phyloP scores from a whole-genome alignment of 768 basidiomycete species.

The Exidia glandulosa region DNA sequence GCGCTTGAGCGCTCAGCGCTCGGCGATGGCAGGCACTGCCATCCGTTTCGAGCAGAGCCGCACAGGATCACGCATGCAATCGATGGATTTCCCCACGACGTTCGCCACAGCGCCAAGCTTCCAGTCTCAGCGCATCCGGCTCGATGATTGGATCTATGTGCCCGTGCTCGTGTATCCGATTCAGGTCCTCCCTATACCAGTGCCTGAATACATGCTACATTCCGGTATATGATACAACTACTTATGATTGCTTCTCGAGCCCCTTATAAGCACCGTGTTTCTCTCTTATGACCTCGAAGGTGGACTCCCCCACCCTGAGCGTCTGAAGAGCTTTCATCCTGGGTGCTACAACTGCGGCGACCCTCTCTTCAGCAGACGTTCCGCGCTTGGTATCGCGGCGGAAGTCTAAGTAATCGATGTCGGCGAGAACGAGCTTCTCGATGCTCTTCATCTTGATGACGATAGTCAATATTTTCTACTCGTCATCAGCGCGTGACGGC shows the following conservation, averaged over 20 bases:
- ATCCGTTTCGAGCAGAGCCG: too few species aligned
- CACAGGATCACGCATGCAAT: too few species aligned
- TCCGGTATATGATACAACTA: too few species aligned
- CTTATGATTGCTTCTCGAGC: not conserved
- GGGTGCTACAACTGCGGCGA: not conserved
- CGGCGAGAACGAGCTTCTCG: not conserved
- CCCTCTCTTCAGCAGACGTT: not conserved
- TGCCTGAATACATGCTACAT: too few species aligned
- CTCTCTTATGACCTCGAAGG: not conserved
- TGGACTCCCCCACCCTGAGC: not conserved
- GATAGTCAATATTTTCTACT: not conserved
- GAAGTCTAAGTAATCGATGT: not conserved
- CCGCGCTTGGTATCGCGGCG: not conserved
- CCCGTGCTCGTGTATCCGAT: too few species aligned
- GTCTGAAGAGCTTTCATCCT: not conserved
- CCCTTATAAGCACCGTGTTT: not conserved
- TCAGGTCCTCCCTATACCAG: too few species aligned
- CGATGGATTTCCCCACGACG: too few species aligned
- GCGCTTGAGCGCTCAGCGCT: too few species aligned
- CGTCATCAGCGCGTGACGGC: not conserved
- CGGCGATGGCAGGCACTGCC: too few species aligned
- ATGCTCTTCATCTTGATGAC: not conserved
- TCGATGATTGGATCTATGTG: too few species aligned
- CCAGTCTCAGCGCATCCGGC: too few species aligned
- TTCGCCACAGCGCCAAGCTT: too few species aligned